Evolutionary conservation across 441 rosid genomes (phyloP).

Genomic region (Gossypium schwendimanii): DNA sequence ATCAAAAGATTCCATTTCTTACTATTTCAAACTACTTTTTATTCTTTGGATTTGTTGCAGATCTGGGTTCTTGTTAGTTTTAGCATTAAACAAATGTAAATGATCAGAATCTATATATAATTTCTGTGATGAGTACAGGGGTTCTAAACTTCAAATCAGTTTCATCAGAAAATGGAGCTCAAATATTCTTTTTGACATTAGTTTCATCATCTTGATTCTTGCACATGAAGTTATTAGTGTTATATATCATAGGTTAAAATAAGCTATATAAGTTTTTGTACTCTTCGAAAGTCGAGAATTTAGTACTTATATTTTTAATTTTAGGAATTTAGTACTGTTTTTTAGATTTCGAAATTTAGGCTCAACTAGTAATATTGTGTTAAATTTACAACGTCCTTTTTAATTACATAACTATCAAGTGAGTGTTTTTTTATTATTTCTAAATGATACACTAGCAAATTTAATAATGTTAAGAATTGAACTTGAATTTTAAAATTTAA

Average conservation of each 20-base stretch:
- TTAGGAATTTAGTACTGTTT: too few species aligned
- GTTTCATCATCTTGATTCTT: background rate
- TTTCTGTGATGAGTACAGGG: background rate
- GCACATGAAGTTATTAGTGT: background rate
- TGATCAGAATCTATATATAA: background rate
- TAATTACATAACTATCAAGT: too few species aligned
- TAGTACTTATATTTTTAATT: too few species aligned
- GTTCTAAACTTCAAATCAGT: background rate
- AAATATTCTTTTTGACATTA: background rate
- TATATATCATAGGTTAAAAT: background rate
- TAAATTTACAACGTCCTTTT: too few species aligned
- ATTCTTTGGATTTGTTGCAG: background rate
- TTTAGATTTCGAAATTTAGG: too few species aligned
- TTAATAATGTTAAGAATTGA: too few species aligned
- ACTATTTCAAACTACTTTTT: background rate
- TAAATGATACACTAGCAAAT: too few species aligned
- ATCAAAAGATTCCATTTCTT: background rate
- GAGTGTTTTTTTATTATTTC: too few species aligned
- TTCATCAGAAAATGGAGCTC: background rate
- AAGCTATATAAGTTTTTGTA: too few species aligned
- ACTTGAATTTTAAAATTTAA: too few species aligned
- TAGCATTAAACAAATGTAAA: background rate
- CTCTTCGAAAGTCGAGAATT: too few species aligned
- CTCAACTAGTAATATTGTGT: too few species aligned
- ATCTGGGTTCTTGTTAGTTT: background rate